A percentile compares a stretch with the other conserved stretches of the same genome.
Conservation (phyloP, 192 early-diverging fungal genomes). For the Coemansia erecta region DNA sequence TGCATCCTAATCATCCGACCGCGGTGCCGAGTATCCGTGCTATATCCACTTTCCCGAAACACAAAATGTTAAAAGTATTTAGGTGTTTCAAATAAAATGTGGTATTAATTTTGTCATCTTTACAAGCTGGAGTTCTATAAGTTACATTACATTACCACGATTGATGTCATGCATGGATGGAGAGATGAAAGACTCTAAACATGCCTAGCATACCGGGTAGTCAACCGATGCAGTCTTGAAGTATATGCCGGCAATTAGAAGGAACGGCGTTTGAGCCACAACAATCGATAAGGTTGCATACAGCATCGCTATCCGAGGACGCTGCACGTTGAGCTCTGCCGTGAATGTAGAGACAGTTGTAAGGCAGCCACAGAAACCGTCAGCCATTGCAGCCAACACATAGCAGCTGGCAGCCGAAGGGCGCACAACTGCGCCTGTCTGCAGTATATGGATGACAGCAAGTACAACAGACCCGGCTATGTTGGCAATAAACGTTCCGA, state of each 20-base stretch:
- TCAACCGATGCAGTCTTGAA: conserved; percentile 36
- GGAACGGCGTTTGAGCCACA: conserved; percentile 31
- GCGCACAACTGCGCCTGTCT: conserved; percentile 34
- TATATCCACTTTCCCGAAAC: no score
- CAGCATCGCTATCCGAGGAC: conserved; percentile 11
- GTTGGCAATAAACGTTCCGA: conserved; percentile 51
- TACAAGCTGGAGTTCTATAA: no score
- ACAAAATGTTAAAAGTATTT: no score
- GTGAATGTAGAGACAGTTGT: conserved; percentile 68
- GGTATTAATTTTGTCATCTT: no score
- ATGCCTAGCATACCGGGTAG: conserved; percentile 13
- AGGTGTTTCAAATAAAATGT: no score
- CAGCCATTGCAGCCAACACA: conserved; percentile 41
- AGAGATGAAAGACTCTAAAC: background rate
- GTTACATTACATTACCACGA: no score
- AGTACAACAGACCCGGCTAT: conserved; percentile 28
- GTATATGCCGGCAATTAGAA: conserved; percentile 44
- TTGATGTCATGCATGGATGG: no score
- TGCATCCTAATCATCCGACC: no score
- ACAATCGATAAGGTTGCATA: conserved; percentile 38
- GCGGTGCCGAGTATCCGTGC: no score
- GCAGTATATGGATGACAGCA: conserved; percentile 30
- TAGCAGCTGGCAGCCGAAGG: conserved; percentile 37
- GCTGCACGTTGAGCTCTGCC: conserved; percentile 44
- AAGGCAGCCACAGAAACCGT: conserved; percentile 67